phyloP scores from a whole-genome alignment of 2,329 filamentous ascomycete genomes.

The Lecanicillium sp. region DNA sequence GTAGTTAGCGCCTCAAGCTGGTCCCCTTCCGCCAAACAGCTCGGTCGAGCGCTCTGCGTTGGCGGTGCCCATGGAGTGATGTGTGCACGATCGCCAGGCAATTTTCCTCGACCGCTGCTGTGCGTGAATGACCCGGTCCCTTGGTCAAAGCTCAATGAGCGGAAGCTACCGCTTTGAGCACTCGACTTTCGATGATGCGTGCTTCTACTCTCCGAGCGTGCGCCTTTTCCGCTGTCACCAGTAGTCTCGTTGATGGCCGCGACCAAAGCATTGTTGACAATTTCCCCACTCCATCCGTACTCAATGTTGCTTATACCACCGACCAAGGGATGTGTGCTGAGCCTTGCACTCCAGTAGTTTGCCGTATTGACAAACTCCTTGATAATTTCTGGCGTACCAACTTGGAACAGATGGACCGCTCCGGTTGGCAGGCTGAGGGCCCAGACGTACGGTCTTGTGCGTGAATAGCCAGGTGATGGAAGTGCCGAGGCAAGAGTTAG shows the following conservation, averaged over 20 bases:
- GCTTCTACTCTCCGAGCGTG: conserved; percentile 44
- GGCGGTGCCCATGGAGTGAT: conserved; percentile 88
- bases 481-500: conserved; percentile 88
- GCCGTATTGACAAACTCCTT: conserved; percentile 89
- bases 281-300: conserved; percentile 87
- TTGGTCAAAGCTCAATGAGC: conserved; percentile 55
- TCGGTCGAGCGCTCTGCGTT: conserved; percentile 81
- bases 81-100: conserved; percentile 76
- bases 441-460: conserved; percentile 85
- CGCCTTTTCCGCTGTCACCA: conserved; percentile 22
- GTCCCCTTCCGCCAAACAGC: conserved; percentile 67
- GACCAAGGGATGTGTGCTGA: conserved; percentile 87
- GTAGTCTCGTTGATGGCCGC: conserved; percentile 41
- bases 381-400: conserved; percentile 88
- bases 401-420: conserved; percentile 96
- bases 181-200: conserved; percentile 31
- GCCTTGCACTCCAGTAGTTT: conserved; percentile 94
- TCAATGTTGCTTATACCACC: conserved; percentile 95
- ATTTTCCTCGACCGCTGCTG: conserved; percentile 44
- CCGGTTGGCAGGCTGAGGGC: conserved; percentile 85
- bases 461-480: conserved; percentile 87
- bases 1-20: conserved; percentile 66
- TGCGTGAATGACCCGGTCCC: conserved; percentile 39
- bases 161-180: conserved; percentile 42
- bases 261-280: conserved; percentile 57